phyloP scores from a whole-genome alignment of 1,284 basidiomycete species.

The Peniophora sp. region DNA sequence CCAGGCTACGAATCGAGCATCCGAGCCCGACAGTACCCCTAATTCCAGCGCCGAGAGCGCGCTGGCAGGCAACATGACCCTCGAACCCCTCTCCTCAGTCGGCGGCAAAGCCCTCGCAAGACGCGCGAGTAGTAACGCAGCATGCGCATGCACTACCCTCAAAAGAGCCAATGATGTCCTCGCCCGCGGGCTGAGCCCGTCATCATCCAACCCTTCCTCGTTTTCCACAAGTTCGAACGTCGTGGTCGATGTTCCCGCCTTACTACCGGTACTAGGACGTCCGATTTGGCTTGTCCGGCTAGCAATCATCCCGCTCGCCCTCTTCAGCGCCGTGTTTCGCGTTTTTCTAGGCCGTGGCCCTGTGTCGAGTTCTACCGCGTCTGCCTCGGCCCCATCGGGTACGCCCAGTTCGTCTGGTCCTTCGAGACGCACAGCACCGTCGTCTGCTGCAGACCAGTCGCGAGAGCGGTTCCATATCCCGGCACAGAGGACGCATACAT shows the following conservation, averaged over 20 bases:
- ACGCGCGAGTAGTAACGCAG: slow-evolving; percentile 55
- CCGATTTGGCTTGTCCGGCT: slow-evolving; percentile 16
- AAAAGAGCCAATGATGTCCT: slow-evolving; percentile 18
- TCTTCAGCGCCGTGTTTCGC: slow-evolving; percentile 12
- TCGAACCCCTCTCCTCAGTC: slow-evolving; percentile 8
- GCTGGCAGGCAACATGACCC: slow-evolving; percentile 37
- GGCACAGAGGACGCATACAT: slow-evolving; percentile 72
- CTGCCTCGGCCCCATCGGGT: slow-evolving; percentile 65
- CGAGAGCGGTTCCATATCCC: slow-evolving; percentile 62
- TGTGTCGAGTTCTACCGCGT: slow-evolving; percentile 3
- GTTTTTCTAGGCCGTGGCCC: slow-evolving; percentile 1
- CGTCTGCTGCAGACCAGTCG: slow-evolving; percentile 32
- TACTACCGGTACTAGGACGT: too few species aligned
- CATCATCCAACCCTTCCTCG: not conserved
- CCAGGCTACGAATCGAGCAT: slow-evolving; percentile 69
- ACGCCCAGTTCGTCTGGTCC: slow-evolving; percentile 51
- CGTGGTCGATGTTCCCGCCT: too few species aligned
- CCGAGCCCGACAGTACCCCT: slow-evolving; percentile 59
- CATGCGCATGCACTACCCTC: slow-evolving; percentile 61
- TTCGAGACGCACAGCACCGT: slow-evolving; percentile 40
- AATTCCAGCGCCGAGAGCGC: slow-evolving; percentile 64
- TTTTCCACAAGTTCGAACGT: not conserved
- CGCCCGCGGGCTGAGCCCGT: slow-evolving; percentile 8
- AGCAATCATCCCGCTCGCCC: slow-evolving; percentile 18
- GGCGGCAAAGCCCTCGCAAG: slow-evolving; percentile 40